A percentile compares a stretch with the other conserved stretches of the same genome.
Evolutionary conservation across 1,139 yeast species (phyloP).

Genomic region (Taphrina confusa): DNA sequence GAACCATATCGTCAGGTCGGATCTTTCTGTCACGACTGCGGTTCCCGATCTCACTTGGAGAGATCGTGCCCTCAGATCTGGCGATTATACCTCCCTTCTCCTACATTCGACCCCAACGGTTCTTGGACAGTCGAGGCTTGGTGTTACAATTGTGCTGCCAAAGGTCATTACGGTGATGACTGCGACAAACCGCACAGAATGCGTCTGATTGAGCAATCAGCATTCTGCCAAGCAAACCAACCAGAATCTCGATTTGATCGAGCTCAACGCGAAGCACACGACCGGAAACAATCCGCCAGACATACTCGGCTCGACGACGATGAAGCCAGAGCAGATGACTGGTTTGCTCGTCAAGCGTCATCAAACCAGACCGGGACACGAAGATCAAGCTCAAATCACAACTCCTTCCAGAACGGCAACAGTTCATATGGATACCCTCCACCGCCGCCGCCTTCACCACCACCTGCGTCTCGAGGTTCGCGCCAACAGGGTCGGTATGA

Average conservation of each 20-base stretch:
- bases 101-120: constrained; percentile 12
- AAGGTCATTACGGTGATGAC: constrained; percentile 37
- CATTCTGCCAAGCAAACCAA: constrained; percentile 36
- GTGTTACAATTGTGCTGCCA: constrained; percentile 37
- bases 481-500: constrained; percentile 14
- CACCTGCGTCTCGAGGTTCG: constrained; percentile 8
- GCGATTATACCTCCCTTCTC: constrained; percentile 33
- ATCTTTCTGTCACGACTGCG: constrained; percentile 31
- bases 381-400: neutral
- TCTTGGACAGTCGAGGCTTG: constrained; percentile 24
- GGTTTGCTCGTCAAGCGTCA: constrained; percentile 32
- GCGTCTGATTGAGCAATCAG: constrained; percentile 35
- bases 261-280: neutral
- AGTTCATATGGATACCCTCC: constrained; percentile 1
- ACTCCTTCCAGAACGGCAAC: neutral
- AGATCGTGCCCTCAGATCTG: constrained; percentile 37
- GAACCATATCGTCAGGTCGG: constrained; percentile 33
- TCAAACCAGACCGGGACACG: neutral
- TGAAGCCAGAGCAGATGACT: constrained; percentile 26
- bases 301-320: constrained; percentile 6
- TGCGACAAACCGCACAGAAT: constrained; percentile 32
- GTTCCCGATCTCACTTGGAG: constrained; percentile 31
- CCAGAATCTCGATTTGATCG: constrained; percentile 23
- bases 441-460: neutral
- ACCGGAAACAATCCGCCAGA: neutral